These are phyloP conservation scores for Gymnopilus junonius DNA, from an alignment of 768 basidiomycete genomes.

Conservation along the genomic window DNA sequence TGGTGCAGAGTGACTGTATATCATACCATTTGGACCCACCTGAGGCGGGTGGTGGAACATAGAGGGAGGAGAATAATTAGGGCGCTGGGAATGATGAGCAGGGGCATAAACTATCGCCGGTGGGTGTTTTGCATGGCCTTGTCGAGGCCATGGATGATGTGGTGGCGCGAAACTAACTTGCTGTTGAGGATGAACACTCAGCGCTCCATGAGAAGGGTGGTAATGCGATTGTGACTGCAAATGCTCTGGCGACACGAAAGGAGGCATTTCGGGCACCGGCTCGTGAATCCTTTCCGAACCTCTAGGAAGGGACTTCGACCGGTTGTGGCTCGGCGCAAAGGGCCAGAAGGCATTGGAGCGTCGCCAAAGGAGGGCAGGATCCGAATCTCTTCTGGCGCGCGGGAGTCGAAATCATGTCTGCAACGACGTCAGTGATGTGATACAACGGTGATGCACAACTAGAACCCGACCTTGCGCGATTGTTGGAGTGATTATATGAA, in stretches of 20 bases:
- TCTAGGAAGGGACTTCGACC: constrained; percentile 53
- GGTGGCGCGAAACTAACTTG: constrained; percentile 35
- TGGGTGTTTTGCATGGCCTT: constrained; percentile 42
- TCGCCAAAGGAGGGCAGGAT: constrained; percentile 56
- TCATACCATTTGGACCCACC: constrained; percentile 62
- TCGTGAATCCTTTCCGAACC: constrained; percentile 31
- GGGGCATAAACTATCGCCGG: constrained; percentile 66
- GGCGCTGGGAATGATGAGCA: constrained; percentile 45
- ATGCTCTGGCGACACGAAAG: constrained; percentile 27
- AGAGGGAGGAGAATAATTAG: constrained; percentile 63
- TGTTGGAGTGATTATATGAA: constrained; percentile 33
- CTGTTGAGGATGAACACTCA: constrained; percentile 16
- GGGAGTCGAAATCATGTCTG: constrained; percentile 26
- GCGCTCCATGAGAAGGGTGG: constrained; percentile 21
- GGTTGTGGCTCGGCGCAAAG: constrained; percentile 39
- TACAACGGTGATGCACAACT: constrained; percentile 34
- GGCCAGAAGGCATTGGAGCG: constrained; percentile 36
- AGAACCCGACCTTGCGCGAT: constrained; percentile 45
- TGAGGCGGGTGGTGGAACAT: constrained; percentile 60
- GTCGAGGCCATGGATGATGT: constrained; percentile 27
- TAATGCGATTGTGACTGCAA: constrained; percentile 31
- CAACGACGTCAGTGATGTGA: constrained; percentile 31
- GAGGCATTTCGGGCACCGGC: constrained; percentile 22
- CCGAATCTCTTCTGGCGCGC: constrained; percentile 63
- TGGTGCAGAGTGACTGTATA: constrained; percentile 70